Evolutionary conservation across 768 basidiomycete genomes (phyloP).

Genomic region (Asterophora lycoperdoides): DNA sequence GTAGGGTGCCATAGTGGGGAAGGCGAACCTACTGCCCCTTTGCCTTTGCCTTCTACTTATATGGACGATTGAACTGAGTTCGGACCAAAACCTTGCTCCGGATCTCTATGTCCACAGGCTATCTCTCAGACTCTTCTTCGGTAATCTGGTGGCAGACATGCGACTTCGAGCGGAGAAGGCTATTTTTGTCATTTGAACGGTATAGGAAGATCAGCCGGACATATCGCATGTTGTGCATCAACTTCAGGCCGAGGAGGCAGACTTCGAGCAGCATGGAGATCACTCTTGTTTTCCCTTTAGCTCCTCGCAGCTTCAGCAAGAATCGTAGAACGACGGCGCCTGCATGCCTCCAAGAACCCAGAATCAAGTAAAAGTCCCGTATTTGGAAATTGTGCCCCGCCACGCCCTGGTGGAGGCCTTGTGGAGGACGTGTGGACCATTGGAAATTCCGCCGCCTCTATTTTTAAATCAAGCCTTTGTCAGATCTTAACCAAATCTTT

Average conservation of each 20-base stretch:
- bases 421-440: no score
- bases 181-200: no score
- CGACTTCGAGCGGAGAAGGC: background rate
- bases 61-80: background rate
- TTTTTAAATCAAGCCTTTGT: no score
- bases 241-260: background rate
- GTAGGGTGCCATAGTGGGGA: constrained; percentile 40
- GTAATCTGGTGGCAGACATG: background rate
- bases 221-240: no score
- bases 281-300: background rate
- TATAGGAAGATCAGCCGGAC: no score
- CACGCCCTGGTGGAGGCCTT: no score
- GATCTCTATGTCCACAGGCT: constrained; percentile 10
- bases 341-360: no score
- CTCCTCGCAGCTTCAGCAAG: background rate
- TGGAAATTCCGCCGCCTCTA: no score
- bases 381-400: no score
- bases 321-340: no score
- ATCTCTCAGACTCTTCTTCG: constrained; percentile 3
- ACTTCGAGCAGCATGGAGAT: background rate
- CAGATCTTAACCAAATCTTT: no score
- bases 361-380: no score
- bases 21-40: background rate
- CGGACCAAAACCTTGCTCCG: background rate
- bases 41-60: background rate